Conservation (phyloP, 1,139 yeast species). For the Kodamaea ohmeri region DNA sequence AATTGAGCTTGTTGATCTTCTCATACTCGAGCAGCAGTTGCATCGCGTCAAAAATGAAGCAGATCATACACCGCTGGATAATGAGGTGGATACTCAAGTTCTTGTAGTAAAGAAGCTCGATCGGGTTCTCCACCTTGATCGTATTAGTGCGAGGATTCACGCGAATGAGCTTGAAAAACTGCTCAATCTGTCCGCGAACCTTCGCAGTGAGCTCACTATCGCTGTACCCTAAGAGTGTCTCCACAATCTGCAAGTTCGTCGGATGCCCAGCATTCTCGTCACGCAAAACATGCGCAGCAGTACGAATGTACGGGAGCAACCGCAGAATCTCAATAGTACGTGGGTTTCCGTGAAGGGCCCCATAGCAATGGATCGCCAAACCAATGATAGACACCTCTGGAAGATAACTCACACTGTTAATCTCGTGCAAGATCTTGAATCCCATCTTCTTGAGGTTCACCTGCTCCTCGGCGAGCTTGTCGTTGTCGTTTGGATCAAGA, state of each 20-base stretch:
- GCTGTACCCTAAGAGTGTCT: constrained; percentile 14
- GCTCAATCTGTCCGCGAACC: constrained; percentile 29
- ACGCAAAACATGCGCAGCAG: constrained; percentile 23
- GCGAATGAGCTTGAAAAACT: constrained; percentile 35
- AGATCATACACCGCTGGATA: constrained; percentile 36
- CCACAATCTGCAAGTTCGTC: constrained; percentile 23
- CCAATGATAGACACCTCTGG: constrained; percentile 44
- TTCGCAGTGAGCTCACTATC: constrained; percentile 20
- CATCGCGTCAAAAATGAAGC: constrained; percentile 27
- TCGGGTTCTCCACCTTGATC: constrained; percentile 33
- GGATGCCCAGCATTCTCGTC: constrained; percentile 22
- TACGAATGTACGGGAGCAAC: constrained; percentile 29
- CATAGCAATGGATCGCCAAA: constrained; percentile 33
- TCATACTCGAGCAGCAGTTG: constrained; percentile 19
- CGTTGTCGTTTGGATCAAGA: constrained; percentile 12
- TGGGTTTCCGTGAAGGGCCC: constrained; percentile 21
- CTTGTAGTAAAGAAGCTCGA: constrained; percentile 46
- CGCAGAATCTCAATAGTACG: constrained; percentile 21
- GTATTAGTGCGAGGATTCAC: constrained; percentile 29
- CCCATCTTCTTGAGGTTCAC: constrained; percentile 44
- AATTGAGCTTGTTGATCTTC: constrained; percentile 28
- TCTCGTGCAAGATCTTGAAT: constrained; percentile 40
- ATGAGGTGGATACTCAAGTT: constrained; percentile 42
- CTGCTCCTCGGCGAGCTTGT: constrained; percentile 12
- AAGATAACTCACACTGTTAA: constrained; percentile 35